Conservation (phyloP, 78 protist species). For the Dictyostelium purpureum region DNA sequence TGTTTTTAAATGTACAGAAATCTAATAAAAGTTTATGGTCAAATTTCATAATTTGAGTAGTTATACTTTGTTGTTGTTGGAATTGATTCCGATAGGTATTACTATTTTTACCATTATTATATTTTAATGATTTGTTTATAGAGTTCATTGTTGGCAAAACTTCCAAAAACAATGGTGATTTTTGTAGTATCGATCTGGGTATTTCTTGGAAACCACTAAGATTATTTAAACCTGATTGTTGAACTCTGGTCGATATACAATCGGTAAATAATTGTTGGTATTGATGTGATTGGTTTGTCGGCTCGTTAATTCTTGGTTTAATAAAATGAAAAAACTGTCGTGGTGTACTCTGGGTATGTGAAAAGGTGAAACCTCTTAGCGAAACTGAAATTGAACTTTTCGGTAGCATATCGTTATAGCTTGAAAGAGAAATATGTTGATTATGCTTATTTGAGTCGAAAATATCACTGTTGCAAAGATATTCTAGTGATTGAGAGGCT, state of each 20-base stretch:
- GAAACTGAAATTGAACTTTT: slow-evolving; percentile 26
- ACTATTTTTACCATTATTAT: neutral
- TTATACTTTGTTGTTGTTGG: neutral
- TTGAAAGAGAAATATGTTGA: neutral
- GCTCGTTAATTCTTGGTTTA: slow-evolving; percentile 16
- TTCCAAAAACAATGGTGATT: neutral
- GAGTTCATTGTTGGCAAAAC: slow-evolving; percentile 15
- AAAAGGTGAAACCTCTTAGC: slow-evolving; percentile 49
- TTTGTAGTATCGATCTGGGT: slow-evolving; percentile 12
- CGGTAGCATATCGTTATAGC: slow-evolving; percentile 9
- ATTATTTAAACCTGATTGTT: neutral
- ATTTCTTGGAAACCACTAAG: neutral
- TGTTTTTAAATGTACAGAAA: neutral
- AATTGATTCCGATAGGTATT: neutral
- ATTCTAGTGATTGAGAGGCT: neutral
- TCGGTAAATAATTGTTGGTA: neutral
- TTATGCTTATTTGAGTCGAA: neutral
- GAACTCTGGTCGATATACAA: neutral
- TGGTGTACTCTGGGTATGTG: neutral
- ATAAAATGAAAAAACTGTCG: slow-evolving; percentile 10
- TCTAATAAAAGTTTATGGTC: neutral
- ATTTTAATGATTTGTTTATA: neutral
- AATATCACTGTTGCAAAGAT: slow-evolving; percentile 37
- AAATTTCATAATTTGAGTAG: neutral
- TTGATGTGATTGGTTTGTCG: neutral